phyloP scores from a whole-genome alignment of 108 stramenopile genomes.

The Pseudonitzschia pungens region DNA sequence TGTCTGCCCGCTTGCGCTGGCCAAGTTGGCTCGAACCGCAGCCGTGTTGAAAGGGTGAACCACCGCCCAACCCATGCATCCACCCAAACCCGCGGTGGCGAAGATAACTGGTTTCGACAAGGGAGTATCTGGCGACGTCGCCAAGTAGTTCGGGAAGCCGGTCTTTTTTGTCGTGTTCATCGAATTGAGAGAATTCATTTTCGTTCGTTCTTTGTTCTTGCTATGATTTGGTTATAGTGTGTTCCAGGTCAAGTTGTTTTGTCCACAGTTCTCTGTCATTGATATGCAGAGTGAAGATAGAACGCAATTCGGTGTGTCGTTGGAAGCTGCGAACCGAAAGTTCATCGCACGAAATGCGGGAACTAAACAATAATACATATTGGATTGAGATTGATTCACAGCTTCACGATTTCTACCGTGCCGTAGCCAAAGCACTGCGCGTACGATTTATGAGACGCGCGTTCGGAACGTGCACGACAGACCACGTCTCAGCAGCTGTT shows the following conservation, averaged over 20 bases:
- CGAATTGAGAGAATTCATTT: neutral
- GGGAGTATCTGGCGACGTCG: neutral
- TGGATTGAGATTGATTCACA: neutral
- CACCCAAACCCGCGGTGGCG: conserved; percentile 86
- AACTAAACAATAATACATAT: too few relatives aligned
- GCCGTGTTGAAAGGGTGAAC: conserved; percentile 92
- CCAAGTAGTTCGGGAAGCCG: neutral
- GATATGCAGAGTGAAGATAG: neutral
- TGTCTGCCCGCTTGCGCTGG: conserved; percentile 62
- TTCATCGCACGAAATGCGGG: too few relatives aligned
- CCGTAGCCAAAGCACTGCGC: neutral
- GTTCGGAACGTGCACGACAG: neutral
- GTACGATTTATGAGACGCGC: neutral
- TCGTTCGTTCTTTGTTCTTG: neutral
- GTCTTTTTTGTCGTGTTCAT: conserved; percentile 1
- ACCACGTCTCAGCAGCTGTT: neutral
- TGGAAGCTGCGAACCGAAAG: too few relatives aligned
- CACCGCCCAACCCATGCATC: conserved; percentile 82
- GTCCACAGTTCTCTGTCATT: too few relatives aligned
- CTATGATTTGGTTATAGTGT: too few relatives aligned
- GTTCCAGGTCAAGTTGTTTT: too few relatives aligned
- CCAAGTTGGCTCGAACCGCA: conserved; percentile 85
- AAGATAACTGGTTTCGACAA: conserved; percentile 72
- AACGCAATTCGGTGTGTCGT: neutral
- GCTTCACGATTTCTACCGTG: neutral